Base-by-base conservation (phyloP, 2,329 filamentous ascomycete species). In the Colletotrichum ledebouriae region DNA sequence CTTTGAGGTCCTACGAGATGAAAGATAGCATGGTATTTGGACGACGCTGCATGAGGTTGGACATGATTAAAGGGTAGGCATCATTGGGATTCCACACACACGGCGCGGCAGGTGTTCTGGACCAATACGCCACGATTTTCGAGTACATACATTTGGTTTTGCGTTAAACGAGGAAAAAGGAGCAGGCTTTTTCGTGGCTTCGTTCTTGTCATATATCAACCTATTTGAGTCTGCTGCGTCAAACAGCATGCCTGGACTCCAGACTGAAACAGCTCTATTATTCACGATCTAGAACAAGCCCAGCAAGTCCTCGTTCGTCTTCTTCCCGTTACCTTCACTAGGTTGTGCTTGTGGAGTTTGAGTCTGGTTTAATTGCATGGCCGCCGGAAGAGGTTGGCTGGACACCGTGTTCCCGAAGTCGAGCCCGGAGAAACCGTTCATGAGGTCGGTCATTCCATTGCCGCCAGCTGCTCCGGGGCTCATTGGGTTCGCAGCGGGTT, bases 381-480 rank as follows among this genome's bases (percentile, higher is more conserved):
- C 83, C 4, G 91, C 84, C 15, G 91, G 90, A 37, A 91, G 86
- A 17, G 92, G 89, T 72, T 90, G 87, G 71, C 84, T 87, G 57
- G 75, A 73, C 25, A 63, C 62, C 5, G 82, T 81, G 46, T 87
- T 89, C 53, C 89, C 87, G 76, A 99, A 83, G 80, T 93, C 90
- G 81, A 99, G 84, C 4, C 89, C 89, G 33, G 90, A 92, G 76
- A 99, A 97, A 1, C 94, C 94, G 76, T 94, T 94, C 84, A 98
- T 91, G 75, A 99, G 82, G 79, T 98, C 94, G 72, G 93, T 92
- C 85, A 97, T 87, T 62, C 90, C 92, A 78, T 86, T 86, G 74
- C 81, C 80, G 29, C 75, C 73, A 6, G 76, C 73, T 71, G 72
- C 62, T 22, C 67, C 69, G 25, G 63, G 22, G 56, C 39, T 53